Conservation (phyloP, 2,329 filamentous ascomycete species). For the Cercospora zeae-maydis region DNA sequence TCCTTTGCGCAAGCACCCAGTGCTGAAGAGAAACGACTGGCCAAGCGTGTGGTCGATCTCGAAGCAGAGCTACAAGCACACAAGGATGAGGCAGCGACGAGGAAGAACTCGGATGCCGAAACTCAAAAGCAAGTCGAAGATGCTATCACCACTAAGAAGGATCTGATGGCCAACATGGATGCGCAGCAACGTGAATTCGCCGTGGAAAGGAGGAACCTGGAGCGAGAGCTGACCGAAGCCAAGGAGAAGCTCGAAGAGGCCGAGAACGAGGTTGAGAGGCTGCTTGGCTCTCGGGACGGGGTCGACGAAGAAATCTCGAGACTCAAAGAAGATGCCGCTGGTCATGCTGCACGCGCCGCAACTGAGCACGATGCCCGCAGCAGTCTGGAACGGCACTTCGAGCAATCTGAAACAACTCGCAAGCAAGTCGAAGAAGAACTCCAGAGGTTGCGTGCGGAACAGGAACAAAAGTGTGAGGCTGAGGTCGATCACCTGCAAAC, state of each 20-base stretch:
- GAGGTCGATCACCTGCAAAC: slow-evolving; percentile 34
- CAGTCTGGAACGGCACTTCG: slow-evolving; percentile 52
- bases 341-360: slow-evolving; percentile 62
- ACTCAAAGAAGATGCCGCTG: slow-evolving; percentile 50
- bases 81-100: slow-evolving; percentile 63
- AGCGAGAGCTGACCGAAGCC: slow-evolving; percentile 72
- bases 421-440: slow-evolving; percentile 36
- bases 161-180: slow-evolving; percentile 92
- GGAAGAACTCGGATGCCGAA: slow-evolving; percentile 54
- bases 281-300: slow-evolving; percentile 78
- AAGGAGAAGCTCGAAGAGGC: slow-evolving; percentile 78
- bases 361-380: slow-evolving; percentile 62
- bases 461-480: slow-evolving; percentile 51
- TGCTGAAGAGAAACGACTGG: slow-evolving; percentile 60
- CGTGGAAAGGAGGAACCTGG: slow-evolving; percentile 76
- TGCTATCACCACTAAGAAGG: slow-evolving; percentile 85
- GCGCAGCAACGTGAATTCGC: slow-evolving; percentile 84
- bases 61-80: slow-evolving; percentile 76
- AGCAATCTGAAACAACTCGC: slow-evolving; percentile 28
- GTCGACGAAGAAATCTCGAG: slow-evolving; percentile 70
- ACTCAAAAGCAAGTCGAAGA: slow-evolving; percentile 73
- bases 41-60: slow-evolving; percentile 61
- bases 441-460: slow-evolving; percentile 56
- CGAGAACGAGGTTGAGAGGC: slow-evolving; percentile 86
- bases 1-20: slow-evolving; percentile 60